phyloP scores from a whole-genome alignment of 2,329 filamentous ascomycete species.

The Clarireedia hainanense region DNA sequence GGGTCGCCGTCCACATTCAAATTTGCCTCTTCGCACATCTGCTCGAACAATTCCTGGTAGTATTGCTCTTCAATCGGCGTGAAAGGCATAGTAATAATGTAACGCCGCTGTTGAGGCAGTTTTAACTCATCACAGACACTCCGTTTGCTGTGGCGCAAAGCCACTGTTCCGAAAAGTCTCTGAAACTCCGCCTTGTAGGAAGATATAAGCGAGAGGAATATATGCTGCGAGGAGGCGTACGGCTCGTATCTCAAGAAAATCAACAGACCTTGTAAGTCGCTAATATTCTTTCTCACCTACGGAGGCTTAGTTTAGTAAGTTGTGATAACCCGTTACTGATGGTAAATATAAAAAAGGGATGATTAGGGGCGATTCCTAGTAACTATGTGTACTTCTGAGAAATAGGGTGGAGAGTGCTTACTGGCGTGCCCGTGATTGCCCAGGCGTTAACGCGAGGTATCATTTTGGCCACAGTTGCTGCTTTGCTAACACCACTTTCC shows the following conservation, averaged over 20 bases:
- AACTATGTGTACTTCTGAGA: no score
- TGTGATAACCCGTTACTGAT: no score
- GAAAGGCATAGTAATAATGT: slow-evolving; percentile 84
- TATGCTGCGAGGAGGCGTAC: slow-evolving; percentile 53
- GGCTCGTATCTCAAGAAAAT: slow-evolving; percentile 75
- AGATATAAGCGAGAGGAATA: slow-evolving; percentile 62
- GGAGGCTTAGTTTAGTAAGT: no score
- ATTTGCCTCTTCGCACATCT: slow-evolving; percentile 65
- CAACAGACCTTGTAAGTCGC: slow-evolving; percentile 73
- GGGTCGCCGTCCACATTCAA: slow-evolving; percentile 47
- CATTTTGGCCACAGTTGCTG: slow-evolving; percentile 69
- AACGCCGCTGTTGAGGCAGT: slow-evolving; percentile 75
- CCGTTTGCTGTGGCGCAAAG: slow-evolving; percentile 80
- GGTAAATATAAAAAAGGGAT: no score
- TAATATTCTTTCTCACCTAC: slow-evolving; percentile 53
- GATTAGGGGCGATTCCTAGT: no score
- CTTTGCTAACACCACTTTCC: slow-evolving; percentile 77
- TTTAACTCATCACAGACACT: slow-evolving; percentile 69
- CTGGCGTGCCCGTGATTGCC: slow-evolving; percentile 86
- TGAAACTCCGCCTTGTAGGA: slow-evolving; percentile 57
- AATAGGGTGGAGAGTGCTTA: slow-evolving; percentile 36
- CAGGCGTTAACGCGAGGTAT: slow-evolving; percentile 83
- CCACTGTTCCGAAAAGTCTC: slow-evolving; percentile 61
- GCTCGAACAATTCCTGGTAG: slow-evolving; percentile 66
- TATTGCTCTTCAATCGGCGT: slow-evolving; percentile 86